Percentiles rank a stretch among this genome's conserved stretches.
Conservation (phyloP, 2,329 filamentous ascomycete species). For the Conoideocrella luteorostrata region DNA sequence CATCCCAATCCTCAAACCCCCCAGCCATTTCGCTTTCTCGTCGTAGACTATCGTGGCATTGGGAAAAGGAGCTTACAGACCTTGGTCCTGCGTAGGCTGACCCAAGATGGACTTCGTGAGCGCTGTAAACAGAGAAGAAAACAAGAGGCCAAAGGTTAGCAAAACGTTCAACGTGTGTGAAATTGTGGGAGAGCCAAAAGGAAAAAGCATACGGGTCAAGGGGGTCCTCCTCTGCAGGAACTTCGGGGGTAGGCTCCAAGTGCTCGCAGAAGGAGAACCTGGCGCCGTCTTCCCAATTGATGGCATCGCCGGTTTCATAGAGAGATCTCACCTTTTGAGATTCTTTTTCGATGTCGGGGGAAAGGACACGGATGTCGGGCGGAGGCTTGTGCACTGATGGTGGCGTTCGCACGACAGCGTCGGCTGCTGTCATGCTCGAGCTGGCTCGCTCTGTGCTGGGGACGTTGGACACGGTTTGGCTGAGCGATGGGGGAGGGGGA, state of each 20-base stretch:
- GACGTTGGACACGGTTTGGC: constrained; percentile 6
- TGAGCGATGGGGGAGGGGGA: constrained; percentile 15
- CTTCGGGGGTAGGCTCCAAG: constrained; percentile 43
- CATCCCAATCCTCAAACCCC: constrained; percentile 61
- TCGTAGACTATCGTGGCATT: constrained; percentile 31
- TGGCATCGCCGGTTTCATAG: constrained; percentile 50
- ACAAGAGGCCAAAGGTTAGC: constrained; percentile 5
- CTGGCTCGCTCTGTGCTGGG: background rate
- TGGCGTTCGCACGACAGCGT: constrained; percentile 1
- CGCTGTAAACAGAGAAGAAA: constrained; percentile 6
- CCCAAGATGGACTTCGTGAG: constrained; percentile 20
- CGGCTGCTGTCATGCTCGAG: constrained; percentile 5
- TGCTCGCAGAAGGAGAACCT: constrained; percentile 41
- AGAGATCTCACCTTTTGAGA: constrained; percentile 63
- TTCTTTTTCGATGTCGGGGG: constrained; percentile 53
- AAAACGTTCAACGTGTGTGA: constrained; percentile 6
- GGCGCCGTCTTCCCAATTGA: constrained; percentile 47
- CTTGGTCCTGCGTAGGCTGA: constrained; percentile 30
- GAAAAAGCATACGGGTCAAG: constrained; percentile 52
- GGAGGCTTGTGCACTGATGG: constrained; percentile 14
- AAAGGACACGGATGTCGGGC: constrained; percentile 47
- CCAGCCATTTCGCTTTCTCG: constrained; percentile 45
- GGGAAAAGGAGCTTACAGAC: constrained; percentile 39
- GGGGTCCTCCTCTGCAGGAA: constrained; percentile 45
- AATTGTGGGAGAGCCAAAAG: constrained; percentile 26